A percentile compares a stretch with the other conserved stretches of the same genome.
Evolutionary conservation across 2,329 filamentous ascomycete genomes (phyloP).

Genomic region (Penicillium crustosum): DNA sequence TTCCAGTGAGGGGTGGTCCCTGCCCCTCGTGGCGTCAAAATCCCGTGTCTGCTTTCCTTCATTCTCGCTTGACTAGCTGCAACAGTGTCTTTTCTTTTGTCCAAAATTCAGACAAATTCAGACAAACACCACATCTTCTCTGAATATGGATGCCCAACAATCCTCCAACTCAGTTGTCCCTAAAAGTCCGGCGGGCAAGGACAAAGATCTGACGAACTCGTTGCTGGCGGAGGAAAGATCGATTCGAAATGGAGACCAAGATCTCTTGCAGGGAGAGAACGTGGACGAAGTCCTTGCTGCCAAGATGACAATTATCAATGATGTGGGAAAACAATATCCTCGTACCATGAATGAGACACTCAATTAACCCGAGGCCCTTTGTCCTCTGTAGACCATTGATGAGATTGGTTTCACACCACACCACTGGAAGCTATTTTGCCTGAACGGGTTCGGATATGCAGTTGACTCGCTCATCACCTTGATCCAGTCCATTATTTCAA

Average conservation of each 20-base stretch:
- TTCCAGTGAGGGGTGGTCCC: neutral
- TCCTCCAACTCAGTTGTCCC: neutral
- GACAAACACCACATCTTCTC: neutral
- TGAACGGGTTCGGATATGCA: slow-evolving; percentile 60
- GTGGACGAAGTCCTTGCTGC: slow-evolving; percentile 42
- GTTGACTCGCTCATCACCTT: slow-evolving; percentile 42
- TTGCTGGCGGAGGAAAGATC: neutral
- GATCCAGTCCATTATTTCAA: slow-evolving; percentile 34
- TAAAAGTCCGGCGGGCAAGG: neutral
- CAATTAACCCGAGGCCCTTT: neutral
- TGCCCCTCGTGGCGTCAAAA: neutral
- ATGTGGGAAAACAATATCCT: slow-evolving; percentile 19
- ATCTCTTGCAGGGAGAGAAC: slow-evolving; percentile 16
- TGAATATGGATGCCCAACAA: neutral
- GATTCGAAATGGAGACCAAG: neutral
- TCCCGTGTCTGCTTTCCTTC: neutral
- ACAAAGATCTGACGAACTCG: neutral
- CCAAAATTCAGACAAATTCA: neutral
- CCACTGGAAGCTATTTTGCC: slow-evolving; percentile 60
- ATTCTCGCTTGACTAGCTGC: neutral
- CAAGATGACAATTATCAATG: slow-evolving; percentile 43
- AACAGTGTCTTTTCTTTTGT: neutral
- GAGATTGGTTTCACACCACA: slow-evolving; percentile 62
- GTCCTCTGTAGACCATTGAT: slow-evolving; percentile 42
- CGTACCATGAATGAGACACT: neutral